Conservation (phyloP, 2,329 filamentous ascomycete genomes). For the Akanthomyces uredinophilus region DNA sequence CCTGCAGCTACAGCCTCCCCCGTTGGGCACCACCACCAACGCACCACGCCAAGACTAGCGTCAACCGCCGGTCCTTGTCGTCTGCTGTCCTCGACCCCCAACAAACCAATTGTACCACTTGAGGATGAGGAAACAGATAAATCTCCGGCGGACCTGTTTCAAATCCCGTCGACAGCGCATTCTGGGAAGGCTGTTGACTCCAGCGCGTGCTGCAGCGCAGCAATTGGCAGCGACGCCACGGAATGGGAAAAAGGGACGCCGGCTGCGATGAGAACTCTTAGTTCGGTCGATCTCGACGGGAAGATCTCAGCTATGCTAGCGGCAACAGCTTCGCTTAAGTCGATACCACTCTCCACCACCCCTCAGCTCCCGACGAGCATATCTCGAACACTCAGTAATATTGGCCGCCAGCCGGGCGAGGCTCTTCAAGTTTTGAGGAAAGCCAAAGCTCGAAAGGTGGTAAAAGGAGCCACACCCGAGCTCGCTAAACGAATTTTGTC, state of each 20-base stretch:
- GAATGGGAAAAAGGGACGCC: neutral
- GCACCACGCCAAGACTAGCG: neutral
- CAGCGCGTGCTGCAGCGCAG: neutral
- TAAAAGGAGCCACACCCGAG: neutral
- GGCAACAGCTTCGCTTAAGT: conserved; percentile 31
- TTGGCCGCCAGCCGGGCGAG: neutral
- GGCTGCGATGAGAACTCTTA: neutral
- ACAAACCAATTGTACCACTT: no score
- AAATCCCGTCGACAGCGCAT: neutral
- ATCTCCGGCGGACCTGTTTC: neutral
- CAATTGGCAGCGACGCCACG: neutral
- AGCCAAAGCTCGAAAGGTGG: neutral
- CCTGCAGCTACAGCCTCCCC: neutral
- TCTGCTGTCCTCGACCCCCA: neutral
- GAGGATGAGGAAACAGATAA: neutral
- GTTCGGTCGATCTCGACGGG: conserved; percentile 16
- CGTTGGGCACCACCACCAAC: neutral
- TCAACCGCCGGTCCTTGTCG: neutral
- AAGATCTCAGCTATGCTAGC: conserved; percentile 34
- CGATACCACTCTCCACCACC: conserved; percentile 18
- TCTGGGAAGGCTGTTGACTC: neutral
- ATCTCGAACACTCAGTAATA: neutral
- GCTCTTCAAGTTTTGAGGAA: neutral
- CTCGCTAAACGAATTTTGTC: neutral
- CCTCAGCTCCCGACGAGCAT: conserved; percentile 15